Conservation (phyloP, 140 eudicot genomes). For the Anethum foeniculum region DNA sequence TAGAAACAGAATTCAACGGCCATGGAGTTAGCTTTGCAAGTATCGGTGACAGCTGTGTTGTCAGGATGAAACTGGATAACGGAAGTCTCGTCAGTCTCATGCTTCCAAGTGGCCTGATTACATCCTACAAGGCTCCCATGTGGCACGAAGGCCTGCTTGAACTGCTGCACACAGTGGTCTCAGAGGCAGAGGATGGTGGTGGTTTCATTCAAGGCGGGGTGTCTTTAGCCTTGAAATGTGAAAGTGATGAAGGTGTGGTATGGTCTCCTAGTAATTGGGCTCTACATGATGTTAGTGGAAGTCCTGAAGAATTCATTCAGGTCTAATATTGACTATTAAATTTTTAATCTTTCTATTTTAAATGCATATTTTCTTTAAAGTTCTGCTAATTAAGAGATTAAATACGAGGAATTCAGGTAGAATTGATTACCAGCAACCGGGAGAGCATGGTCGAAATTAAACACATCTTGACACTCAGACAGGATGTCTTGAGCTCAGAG, state of each 20-base stretch:
- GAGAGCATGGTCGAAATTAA: slow-evolving; percentile 45
- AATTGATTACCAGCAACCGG: slow-evolving; percentile 39
- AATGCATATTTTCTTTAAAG: neutral
- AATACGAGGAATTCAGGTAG: slow-evolving; percentile 41
- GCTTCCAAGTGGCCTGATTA: slow-evolving; percentile 81
- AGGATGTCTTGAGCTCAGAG: slow-evolving; percentile 58
- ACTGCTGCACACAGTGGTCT: slow-evolving; percentile 66
- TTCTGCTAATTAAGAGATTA: too few relatives aligned
- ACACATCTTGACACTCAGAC: slow-evolving; percentile 43
- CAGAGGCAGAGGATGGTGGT: slow-evolving; percentile 35
- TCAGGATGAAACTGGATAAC: slow-evolving; percentile 51
- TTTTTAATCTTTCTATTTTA: neutral
- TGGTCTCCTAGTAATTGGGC: slow-evolving; percentile 66
- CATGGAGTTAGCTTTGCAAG: slow-evolving; percentile 53
- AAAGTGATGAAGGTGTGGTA: slow-evolving; percentile 29
- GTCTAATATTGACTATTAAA: slow-evolving; percentile 16
- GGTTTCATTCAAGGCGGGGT: slow-evolving; percentile 73
- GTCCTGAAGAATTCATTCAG: slow-evolving; percentile 60
- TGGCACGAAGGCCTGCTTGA: slow-evolving; percentile 84
- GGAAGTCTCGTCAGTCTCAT: slow-evolving; percentile 61
- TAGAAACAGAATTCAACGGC: slow-evolving; percentile 50
- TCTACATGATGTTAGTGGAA: slow-evolving; percentile 49
- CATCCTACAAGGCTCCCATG: slow-evolving; percentile 77
- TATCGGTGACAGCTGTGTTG: slow-evolving; percentile 51
- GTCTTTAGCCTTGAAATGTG: slow-evolving; percentile 41